phyloP scores from a whole-genome alignment of 2,329 filamentous ascomycete species.

The Byssoonygena ceratinophila region DNA sequence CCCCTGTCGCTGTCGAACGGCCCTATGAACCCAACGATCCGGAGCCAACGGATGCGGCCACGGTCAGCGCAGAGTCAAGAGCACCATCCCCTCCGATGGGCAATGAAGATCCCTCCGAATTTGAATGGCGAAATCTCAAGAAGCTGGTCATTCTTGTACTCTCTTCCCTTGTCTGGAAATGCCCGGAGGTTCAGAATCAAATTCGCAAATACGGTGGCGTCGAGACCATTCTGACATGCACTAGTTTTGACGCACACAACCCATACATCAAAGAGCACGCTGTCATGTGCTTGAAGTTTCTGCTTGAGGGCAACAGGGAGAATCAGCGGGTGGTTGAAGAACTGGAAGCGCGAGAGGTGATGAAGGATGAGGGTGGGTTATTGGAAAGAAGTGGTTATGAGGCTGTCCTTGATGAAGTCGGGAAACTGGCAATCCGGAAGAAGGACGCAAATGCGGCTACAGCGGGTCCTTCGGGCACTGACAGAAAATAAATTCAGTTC shows the following conservation, averaged over 20 bases:
- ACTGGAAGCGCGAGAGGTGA: conserved; percentile 38
- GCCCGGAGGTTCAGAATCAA: conserved; percentile 72
- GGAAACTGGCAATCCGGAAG: conserved; percentile 34
- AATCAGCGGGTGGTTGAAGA: conserved; percentile 46
- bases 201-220: conserved; percentile 78
- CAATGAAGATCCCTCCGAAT: conserved; percentile 54
- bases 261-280: conserved; percentile 88
- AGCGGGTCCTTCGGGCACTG: neutral
- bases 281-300: conserved; percentile 73
- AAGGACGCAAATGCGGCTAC: conserved; percentile 21
- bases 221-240: conserved; percentile 78
- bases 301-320: conserved; percentile 43
- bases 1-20: conserved; percentile 48
- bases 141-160: conserved; percentile 85
- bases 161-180: conserved; percentile 79
- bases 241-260: conserved; percentile 83
- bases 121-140: conserved; percentile 75
- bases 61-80: conserved; percentile 33
- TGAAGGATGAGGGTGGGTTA: conserved; percentile 32
- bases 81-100: conserved; percentile 38
- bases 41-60: conserved; percentile 32
- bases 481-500: neutral
- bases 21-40: conserved; percentile 48
- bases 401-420: conserved; percentile 34
- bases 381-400: conserved; percentile 36